Evolutionary conservation across 257 asterid species (phyloP).

Genomic region (Nicotiana undulata): DNA sequence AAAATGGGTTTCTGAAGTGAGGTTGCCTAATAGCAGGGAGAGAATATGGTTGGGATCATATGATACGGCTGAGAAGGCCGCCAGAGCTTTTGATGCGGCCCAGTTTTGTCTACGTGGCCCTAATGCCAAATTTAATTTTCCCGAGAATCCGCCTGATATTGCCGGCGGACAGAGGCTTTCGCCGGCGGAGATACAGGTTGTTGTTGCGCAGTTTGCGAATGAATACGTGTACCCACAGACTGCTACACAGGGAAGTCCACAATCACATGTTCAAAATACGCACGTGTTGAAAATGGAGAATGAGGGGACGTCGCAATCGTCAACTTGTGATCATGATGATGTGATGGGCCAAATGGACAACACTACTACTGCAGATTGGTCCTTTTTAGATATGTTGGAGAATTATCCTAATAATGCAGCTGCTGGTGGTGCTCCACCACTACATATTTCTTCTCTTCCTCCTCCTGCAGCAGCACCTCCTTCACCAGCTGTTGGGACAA

Average conservation of each 20-base stretch:
- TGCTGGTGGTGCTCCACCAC: not conserved
- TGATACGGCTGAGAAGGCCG: constrained; percentile 21
- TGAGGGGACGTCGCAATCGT: not conserved
- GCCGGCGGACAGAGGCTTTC: not conserved
- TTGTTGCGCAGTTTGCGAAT: constrained; percentile 9
- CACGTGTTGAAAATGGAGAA: constrained; percentile 3
- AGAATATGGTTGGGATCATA: constrained; percentile 16
- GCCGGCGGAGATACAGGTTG: constrained; percentile 15
- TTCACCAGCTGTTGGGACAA: not conserved
- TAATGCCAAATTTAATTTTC: constrained; percentile 16
- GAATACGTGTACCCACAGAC: not conserved
- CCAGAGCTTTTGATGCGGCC: constrained; percentile 20
- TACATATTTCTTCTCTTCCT: too few species aligned
- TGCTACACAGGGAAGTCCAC: not conserved
- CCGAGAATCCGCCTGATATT: constrained; percentile 11
- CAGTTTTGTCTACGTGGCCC: constrained; percentile 21
- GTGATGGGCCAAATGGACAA: not conserved
- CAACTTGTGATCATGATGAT: not conserved
- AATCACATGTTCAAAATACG: not conserved
- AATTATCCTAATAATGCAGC: not conserved
- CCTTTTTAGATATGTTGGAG: not conserved
- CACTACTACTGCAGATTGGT: not conserved
- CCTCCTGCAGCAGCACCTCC: too few species aligned
- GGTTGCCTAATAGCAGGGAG: constrained; percentile 18
- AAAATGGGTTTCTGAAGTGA: constrained; percentile 19